Conservation (phyloP, 345 rosid genomes). For the Pistacia integerrima region DNA sequence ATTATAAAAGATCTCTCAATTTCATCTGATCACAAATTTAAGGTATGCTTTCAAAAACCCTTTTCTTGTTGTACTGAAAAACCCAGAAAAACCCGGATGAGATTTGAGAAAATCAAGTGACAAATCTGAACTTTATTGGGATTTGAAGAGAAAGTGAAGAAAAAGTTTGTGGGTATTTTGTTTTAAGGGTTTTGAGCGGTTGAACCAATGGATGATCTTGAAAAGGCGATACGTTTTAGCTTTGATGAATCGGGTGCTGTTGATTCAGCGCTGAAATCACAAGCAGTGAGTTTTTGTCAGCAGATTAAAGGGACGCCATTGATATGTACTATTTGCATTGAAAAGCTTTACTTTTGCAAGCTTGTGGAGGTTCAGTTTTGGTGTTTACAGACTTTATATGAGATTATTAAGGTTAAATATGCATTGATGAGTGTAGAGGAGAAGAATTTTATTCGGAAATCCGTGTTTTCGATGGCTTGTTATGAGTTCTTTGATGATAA, state of each 20-base stretch:
- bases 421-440: slow-evolving; percentile 61
- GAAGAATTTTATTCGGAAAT: slow-evolving; percentile 54
- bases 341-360: slow-evolving; percentile 64
- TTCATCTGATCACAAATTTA: slow-evolving; percentile 16
- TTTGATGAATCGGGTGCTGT: slow-evolving; percentile 73
- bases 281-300: slow-evolving; percentile 60
- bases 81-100: not conserved
- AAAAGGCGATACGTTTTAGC: slow-evolving; percentile 74
- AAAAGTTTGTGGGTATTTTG: slow-evolving; percentile 16
- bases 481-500: slow-evolving; percentile 47
- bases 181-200: slow-evolving; percentile 21
- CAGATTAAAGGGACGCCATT: slow-evolving; percentile 58
- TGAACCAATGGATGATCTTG: slow-evolving; percentile 77
- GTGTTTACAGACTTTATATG: slow-evolving; percentile 88
- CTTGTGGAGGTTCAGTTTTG: slow-evolving; percentile 88
- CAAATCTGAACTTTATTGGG: not conserved
- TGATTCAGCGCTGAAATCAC: slow-evolving; percentile 57
- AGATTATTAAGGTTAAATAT: slow-evolving; percentile 62
- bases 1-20: slow-evolving; percentile 13
- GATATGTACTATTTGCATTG: slow-evolving; percentile 62
- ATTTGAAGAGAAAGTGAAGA: not conserved
- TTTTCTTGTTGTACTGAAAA: not conserved
- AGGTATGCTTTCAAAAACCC: slow-evolving; percentile 28
- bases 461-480: slow-evolving; percentile 76
- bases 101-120: not conserved